Conservation (phyloP, 176 grass and related monocot genomes). For the Musa schizocarpa region DNA sequence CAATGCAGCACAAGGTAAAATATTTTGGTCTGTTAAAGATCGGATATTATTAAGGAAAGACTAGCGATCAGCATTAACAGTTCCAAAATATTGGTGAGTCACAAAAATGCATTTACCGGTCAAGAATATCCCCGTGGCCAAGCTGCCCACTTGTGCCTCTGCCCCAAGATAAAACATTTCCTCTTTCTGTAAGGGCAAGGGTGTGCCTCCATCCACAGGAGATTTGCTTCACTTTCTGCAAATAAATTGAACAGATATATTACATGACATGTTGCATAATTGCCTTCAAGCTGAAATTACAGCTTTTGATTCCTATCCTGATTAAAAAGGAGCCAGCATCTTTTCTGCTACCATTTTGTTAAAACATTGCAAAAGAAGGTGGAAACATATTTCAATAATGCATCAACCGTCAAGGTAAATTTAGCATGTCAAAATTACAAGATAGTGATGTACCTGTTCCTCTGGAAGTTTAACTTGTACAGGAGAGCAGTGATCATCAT, state of each 20-base stretch:
- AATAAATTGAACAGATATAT: neutral
- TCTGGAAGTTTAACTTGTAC: constrained; percentile 65
- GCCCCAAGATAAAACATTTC: constrained; percentile 98
- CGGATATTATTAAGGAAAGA: no score
- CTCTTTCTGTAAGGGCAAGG: constrained; percentile 69
- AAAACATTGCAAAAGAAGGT: no score
- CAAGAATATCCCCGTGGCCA: constrained; percentile 88
- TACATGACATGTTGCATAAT: neutral
- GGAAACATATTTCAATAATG: neutral
- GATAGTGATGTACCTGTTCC: constrained; percentile 52
- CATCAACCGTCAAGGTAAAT: neutral
- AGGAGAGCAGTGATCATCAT: constrained; percentile 69
- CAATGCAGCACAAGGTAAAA: no score
- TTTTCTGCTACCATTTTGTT: no score
- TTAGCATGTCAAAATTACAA: neutral
- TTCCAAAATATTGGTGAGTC: neutral
- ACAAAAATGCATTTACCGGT: constrained; percentile 36
- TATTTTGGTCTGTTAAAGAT: no score
- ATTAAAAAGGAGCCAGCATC: no score
- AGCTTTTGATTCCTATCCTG: neutral
- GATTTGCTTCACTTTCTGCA: constrained; percentile 73
- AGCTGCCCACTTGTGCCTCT: constrained; percentile 96
- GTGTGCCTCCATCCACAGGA: constrained; percentile 99
- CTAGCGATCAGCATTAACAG: no score
- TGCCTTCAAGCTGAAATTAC: neutral